These are phyloP conservation scores for Alternaria rosae DNA, from an alignment of 2,329 filamentous ascomycete species.

Conservation along the genomic window DNA sequence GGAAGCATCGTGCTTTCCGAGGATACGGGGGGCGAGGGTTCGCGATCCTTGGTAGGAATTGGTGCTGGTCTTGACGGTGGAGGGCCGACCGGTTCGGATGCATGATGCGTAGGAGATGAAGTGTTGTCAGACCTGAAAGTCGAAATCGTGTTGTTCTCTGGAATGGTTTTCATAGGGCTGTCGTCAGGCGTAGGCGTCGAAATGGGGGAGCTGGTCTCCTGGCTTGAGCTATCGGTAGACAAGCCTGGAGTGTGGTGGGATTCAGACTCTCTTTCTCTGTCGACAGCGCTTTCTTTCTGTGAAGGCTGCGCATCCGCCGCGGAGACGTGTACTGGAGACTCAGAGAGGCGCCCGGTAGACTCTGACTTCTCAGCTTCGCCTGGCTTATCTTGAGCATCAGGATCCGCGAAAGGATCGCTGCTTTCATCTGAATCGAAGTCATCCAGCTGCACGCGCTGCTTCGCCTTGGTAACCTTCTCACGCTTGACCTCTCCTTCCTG, in stretches of 20 bases:
- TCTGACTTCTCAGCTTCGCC: conserved; percentile 28
- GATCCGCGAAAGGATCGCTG: conserved; percentile 54
- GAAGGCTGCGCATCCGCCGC: conserved; percentile 58
- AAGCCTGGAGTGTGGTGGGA: conserved; percentile 66
- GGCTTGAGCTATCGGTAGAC: conserved; percentile 74
- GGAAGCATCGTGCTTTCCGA: conserved; percentile 62
- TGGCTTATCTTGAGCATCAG: conserved; percentile 45
- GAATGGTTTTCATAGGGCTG: conserved; percentile 38
- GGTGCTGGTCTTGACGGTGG: conserved; percentile 50
- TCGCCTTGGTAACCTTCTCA: conserved; percentile 65
- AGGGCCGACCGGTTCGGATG: conserved; percentile 25
- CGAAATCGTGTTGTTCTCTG: conserved; percentile 31
- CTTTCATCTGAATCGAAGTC: conserved; percentile 69
- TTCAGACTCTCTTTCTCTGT: conserved; percentile 39
- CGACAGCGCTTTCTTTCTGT: conserved; percentile 23
- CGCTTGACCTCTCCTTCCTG: conserved; percentile 59
- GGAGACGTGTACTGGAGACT: conserved; percentile 73
- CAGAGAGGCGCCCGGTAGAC: conserved; percentile 57
- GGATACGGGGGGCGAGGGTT: conserved; percentile 38
- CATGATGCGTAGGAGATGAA: conserved; percentile 34
- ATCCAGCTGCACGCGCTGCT: conserved; percentile 71
- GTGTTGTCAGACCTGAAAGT: conserved; percentile 26
- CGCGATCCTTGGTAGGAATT: conserved; percentile 29
- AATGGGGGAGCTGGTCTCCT: conserved; percentile 59
- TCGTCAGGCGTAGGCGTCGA: conserved; percentile 46